These are phyloP conservation scores for Lepiota subincarnata DNA, from an alignment of 768 basidiomycete genomes.

Conservation along the genomic window DNA sequence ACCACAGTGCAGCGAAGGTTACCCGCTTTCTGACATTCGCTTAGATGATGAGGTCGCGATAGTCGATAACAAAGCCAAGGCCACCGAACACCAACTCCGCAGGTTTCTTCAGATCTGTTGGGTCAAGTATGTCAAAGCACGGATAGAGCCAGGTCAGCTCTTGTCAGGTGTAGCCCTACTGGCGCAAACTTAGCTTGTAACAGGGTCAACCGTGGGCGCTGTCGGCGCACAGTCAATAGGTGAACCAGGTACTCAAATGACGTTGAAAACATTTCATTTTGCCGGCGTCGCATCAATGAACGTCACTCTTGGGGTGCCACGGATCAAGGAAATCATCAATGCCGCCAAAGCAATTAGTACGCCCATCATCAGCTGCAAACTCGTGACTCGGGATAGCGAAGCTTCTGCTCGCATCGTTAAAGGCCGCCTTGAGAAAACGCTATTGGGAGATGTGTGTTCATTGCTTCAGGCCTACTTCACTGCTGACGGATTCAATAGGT, in stretches of 20 bases:
- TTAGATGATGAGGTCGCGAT: constrained; percentile 64
- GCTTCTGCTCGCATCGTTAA: constrained; percentile 98
- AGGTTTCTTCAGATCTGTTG: constrained; percentile 85
- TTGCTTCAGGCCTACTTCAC: neutral
- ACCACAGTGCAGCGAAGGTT: neutral
- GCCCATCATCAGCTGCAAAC: constrained; percentile 95
- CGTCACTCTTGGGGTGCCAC: constrained; percentile 98
- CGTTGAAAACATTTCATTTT: constrained; percentile 99
- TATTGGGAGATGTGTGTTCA: constrained; percentile 79
- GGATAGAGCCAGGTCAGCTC: constrained; percentile 84
- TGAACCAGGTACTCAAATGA: constrained; percentile 99
- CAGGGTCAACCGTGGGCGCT: constrained; percentile 96
- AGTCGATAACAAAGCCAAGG: constrained; percentile 88
- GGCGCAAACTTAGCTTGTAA: neutral
- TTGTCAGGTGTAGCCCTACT: neutral
- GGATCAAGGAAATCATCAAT: constrained; percentile 99
- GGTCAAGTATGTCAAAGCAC: constrained; percentile 90
- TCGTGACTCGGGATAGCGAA: constrained; percentile 82
- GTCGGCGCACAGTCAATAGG: constrained; percentile 99
- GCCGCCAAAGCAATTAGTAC: constrained; percentile 97
- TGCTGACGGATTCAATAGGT: constrained; percentile 45
- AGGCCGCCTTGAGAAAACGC: constrained; percentile 91
- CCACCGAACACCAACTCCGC: constrained; percentile 76
- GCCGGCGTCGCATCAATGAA: constrained; percentile 99
- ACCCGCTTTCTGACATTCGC: neutral